Percentiles rank a stretch among this genome's conserved stretches.
Evolutionary conservation across 2,329 filamentous ascomycete genomes (phyloP).

Genomic region (Ceratocystis lukuohia): DNA sequence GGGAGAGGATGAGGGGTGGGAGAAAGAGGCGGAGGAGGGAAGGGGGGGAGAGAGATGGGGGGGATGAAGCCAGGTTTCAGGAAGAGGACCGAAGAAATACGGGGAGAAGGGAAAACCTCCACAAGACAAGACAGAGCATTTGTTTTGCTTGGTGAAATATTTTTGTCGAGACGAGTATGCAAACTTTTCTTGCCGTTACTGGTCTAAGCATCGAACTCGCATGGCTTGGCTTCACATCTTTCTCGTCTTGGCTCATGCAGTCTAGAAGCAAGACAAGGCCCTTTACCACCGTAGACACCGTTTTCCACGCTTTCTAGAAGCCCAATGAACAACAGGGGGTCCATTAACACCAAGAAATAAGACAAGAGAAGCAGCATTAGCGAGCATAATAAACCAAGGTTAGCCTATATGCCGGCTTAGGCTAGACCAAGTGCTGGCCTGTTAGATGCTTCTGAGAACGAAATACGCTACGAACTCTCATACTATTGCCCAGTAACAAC

Average conservation of each 20-base stretch:
- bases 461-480: not conserved
- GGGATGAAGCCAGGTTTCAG: not conserved
- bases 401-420: not conserved
- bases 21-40: too few species aligned
- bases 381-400: conserved; percentile 7
- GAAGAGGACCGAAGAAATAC: not conserved
- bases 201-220: not conserved
- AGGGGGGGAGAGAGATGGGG: too few species aligned
- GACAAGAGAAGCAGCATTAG: not conserved
- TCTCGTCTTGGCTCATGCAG: not conserved
- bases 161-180: not conserved
- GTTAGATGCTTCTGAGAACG: not conserved
- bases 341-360: not conserved
- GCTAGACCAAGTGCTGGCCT: not conserved
- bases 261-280: not conserved
- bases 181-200: not conserved
- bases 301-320: conserved; percentile 2
- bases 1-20: too few species aligned
- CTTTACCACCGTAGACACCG: not conserved
- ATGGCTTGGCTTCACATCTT: not conserved
- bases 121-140: not conserved
- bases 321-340: not conserved
- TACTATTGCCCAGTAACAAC: not conserved
- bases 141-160: not conserved
- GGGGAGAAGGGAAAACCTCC: not conserved